A percentile compares a stretch with the other conserved stretches of the same genome.
Evolutionary conservation across 345 rosid species (phyloP).

Genomic region (Cardiospermum halicacabum): DNA sequence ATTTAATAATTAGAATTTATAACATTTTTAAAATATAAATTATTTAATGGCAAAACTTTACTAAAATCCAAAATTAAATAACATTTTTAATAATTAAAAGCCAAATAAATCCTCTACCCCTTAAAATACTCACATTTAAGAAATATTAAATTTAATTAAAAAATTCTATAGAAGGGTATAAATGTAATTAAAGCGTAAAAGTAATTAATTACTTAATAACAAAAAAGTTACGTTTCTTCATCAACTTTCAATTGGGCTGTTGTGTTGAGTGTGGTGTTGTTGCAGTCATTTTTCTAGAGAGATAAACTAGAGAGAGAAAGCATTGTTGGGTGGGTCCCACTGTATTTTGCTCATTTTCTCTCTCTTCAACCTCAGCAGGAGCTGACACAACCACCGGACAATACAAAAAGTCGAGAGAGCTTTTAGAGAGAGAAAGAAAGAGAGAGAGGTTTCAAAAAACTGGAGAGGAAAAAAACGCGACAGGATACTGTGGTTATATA

Average conservation of each 20-base stretch:
- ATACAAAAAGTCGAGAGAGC: constrained; percentile 14
- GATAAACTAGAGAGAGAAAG: background rate
- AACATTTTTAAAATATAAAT: no score
- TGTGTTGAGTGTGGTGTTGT: background rate
- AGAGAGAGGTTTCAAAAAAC: background rate
- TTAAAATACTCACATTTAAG: no score
- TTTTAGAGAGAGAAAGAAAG: constrained; percentile 3
- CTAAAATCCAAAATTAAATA: no score
- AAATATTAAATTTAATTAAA: background rate
- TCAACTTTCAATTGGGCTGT: background rate
- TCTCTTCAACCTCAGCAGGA: constrained; percentile 17
- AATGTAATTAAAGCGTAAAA: no score
- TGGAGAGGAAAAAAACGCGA: constrained; percentile 6
- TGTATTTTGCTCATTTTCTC: no score
- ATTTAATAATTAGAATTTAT: no score
- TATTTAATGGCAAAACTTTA: no score
- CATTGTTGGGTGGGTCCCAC: constrained; percentile 12
- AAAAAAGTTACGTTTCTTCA: background rate
- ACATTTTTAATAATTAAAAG: no score
- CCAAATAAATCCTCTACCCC: no score
- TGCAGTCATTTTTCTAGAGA: constrained; percentile 2
- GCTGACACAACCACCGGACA: constrained; percentile 18
- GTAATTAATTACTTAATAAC: constrained; percentile 13
- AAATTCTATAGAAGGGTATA: no score
- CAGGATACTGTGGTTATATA: background rate